phyloP scores from a whole-genome alignment of 1,139 yeast genomes.

The Debaryomyces sp. region DNA sequence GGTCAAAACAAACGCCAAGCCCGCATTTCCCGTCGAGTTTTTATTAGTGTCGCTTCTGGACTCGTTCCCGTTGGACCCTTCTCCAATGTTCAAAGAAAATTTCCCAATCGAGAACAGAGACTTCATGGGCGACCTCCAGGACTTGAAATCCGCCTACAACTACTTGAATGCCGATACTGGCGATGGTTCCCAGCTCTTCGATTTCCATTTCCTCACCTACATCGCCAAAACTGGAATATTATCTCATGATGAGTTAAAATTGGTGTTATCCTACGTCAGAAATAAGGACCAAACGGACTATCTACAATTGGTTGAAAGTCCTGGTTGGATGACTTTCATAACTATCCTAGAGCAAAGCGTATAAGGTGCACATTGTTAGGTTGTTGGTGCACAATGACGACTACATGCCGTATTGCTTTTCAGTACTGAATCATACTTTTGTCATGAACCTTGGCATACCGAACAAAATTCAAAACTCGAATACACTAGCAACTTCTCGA shows the following conservation, averaged over 20 bases:
- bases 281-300: constrained; percentile 46
- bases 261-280: constrained; percentile 47
- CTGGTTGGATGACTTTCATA: constrained; percentile 77
- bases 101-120: constrained; percentile 83
- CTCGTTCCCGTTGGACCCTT: constrained; percentile 78
- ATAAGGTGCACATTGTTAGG: constrained; percentile 9
- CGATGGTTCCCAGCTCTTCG: constrained; percentile 48
- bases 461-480: neutral
- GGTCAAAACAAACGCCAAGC: constrained; percentile 88
- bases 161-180: constrained; percentile 51
- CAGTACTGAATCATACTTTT: neutral
- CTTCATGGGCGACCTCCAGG: constrained; percentile 73
- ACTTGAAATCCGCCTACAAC: constrained; percentile 42
- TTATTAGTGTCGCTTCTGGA: constrained; percentile 86
- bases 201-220: constrained; percentile 76
- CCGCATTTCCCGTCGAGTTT: constrained; percentile 95
- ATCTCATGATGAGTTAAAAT: constrained; percentile 50
- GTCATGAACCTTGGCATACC: neutral
- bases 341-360: constrained; percentile 54
- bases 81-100: constrained; percentile 47
- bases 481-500: constrained; percentile 7
- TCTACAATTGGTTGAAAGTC: constrained; percentile 57
- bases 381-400: neutral
- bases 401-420: neutral
- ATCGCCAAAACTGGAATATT: constrained; percentile 56